A percentile compares a stretch with the other conserved stretches of the same genome.
phyloP scores from a whole-genome alignment of 108 stramenopile species.

The Bacterosira constricta region DNA sequence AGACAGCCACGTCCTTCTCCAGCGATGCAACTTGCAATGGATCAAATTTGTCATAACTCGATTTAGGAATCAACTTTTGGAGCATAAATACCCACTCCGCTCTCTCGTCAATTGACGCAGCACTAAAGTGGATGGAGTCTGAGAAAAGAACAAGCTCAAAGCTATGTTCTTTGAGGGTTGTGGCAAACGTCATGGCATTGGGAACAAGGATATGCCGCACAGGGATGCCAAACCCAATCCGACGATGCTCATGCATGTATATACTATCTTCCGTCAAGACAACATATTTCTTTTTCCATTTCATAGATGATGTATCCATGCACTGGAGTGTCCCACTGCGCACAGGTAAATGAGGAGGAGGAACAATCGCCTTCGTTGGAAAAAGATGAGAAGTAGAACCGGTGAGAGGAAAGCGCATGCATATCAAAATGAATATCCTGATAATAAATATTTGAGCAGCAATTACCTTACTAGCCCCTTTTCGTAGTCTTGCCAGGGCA shows the following conservation, averaged over 20 bases:
- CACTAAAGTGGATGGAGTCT: slow-evolving; percentile 33
- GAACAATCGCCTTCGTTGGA: neutral
- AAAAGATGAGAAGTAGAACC: neutral
- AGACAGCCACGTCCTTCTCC: slow-evolving; percentile 16
- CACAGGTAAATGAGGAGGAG: slow-evolving; percentile 32
- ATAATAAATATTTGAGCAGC: neutral
- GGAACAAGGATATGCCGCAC: slow-evolving; percentile 13
- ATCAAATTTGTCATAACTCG: slow-evolving; percentile 13
- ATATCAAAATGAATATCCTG: neutral
- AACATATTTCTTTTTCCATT: slow-evolving; percentile 35
- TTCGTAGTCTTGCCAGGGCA: slow-evolving; percentile 14
- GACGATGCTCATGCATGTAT: slow-evolving; percentile 27
- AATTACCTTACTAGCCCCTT: slow-evolving; percentile 15
- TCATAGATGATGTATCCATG: slow-evolving; percentile 16
- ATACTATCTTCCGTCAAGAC: slow-evolving; percentile 32
- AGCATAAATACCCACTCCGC: slow-evolving; percentile 22
- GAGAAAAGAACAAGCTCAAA: slow-evolving; percentile 43
- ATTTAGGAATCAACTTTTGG: slow-evolving; percentile 18
- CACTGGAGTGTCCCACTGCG: slow-evolving; percentile 25
- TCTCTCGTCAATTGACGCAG: slow-evolving; percentile 12
- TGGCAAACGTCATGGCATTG: slow-evolving; percentile 32
- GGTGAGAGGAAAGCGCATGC: neutral
- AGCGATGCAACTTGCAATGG: slow-evolving; percentile 32
- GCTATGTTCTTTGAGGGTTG: slow-evolving; percentile 19
- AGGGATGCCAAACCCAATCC: slow-evolving; percentile 24